Conservation (phyloP, 176 grass and related monocot genomes). For the Zoysia pacifica region DNA sequence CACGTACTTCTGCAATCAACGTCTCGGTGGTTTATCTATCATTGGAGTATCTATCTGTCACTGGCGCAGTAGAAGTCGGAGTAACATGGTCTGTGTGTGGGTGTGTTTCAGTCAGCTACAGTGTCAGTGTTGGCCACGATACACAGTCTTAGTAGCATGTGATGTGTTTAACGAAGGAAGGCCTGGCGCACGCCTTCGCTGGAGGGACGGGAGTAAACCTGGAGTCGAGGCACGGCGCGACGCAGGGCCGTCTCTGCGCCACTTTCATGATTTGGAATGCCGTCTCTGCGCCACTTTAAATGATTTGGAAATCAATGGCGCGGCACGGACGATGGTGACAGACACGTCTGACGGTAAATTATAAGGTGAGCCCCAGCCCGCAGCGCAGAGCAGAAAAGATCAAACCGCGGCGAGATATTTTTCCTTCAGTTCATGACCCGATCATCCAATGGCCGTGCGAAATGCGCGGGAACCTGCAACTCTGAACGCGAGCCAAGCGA, state of each 20-base stretch:
- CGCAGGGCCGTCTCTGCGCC: not conserved
- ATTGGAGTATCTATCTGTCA: not conserved
- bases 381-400: not conserved
- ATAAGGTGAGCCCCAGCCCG: not conserved
- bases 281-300: not conserved
- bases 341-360: not conserved
- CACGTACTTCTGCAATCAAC: too few species aligned
- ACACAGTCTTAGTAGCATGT: not conserved
- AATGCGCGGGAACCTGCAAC: too few species aligned
- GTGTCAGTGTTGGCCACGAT: not conserved
- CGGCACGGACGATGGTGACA: not conserved
- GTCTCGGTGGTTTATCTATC: not conserved
- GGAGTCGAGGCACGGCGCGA: not conserved
- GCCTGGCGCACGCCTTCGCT: too few species aligned
- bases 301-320: not conserved
- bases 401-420: not conserved
- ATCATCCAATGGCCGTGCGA: not conserved
- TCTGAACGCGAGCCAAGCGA: not conserved
- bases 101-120: not conserved
- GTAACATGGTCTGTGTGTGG: not conserved
- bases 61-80: not conserved
- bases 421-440: not conserved
- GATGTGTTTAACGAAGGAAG: not conserved
- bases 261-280: too few species aligned
- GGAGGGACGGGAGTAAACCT: not conserved